Evolutionary conservation across 2,329 filamentous ascomycete species (phyloP), one percentile per base, ranked within the genome.

Genomic region (Aciculosporium take): DNA sequence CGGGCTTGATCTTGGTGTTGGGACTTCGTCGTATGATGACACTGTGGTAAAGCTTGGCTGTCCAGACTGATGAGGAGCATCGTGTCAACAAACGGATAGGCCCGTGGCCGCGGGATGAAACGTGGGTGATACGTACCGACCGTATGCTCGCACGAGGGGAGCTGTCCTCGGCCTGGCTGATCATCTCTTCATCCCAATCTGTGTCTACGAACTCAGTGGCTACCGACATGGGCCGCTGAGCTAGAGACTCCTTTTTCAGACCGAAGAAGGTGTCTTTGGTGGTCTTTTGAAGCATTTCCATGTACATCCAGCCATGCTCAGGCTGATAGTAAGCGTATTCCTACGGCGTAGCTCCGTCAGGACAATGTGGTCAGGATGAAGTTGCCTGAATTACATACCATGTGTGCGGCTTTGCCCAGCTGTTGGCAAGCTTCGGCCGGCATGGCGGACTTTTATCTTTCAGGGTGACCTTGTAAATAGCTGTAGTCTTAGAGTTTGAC

Each of bases 11-110:
- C 76, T 73, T 15, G 88, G 88, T 21, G 88, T 94, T 24, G 76
- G 76, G 3, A 79, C 72, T 57, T 94, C 87, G 54, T 93, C 86
- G 53, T 83, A 87, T 1, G 85, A 89, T 6, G 87, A 94, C 29
- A 91, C 69, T 2, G 88, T 94, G 3, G 85, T 89, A 56, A 88
- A 77, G 65, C 85, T 93, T 45, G 76, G 76, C 53, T 83, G 74
- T 51, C 71, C 73, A 47, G 74, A 71, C 82, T 87, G 25, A 15
- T 13, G n/a, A 7, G 5, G 15, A 6, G n/a, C 43, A 13, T 6
- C 7, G 24, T 28, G 44, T 51, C 29, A 55, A 46, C 31, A 36
- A 31, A 29, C 15, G 7, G 5, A 15, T 20, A 8, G 21, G 20
- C 20, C 15, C 25, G 20, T 13, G 37, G 1, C 13, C 7, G n/a